Evolutionary conservation across 192 early-diverging fungal species (phyloP).

Genomic region (Coemansia sp.): DNA sequence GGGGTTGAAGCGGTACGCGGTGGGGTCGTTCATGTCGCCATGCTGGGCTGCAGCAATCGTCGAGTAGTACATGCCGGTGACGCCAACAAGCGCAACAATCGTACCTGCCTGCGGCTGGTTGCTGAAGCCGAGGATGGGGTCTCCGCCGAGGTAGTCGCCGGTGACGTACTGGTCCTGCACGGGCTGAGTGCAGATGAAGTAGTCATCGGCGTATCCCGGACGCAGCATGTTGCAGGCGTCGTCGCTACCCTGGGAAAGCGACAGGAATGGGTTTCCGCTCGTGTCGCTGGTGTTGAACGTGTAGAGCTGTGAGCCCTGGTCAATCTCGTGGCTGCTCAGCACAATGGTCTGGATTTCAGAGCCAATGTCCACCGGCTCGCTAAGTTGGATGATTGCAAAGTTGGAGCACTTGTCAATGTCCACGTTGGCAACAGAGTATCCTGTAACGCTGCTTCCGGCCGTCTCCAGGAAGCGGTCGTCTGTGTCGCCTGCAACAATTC

Average conservation of each 20-base stretch:
- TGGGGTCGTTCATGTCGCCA: constrained; percentile 28
- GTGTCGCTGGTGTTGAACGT: constrained; percentile 32
- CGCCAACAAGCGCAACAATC: constrained; percentile 34
- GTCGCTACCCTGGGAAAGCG: constrained; percentile 18
- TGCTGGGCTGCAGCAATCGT: constrained; percentile 17
- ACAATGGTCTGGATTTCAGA: constrained; percentile 21
- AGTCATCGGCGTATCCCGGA: constrained; percentile 14
- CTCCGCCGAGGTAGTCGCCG: constrained; percentile 40
- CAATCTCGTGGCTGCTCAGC: constrained; percentile 18
- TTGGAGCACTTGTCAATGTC: constrained; percentile 35
- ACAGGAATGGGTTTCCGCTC: constrained; percentile 20
- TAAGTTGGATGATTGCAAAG: constrained; percentile 39
- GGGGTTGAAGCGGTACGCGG: constrained; percentile 42
- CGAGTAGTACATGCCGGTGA: constrained; percentile 44
- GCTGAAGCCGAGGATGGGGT: constrained; percentile 45
- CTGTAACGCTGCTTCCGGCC: not conserved
- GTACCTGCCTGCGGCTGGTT: constrained; percentile 15
- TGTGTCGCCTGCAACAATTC: constrained; percentile 14
- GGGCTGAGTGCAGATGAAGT: constrained; percentile 40
- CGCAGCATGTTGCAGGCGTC: constrained; percentile 19
- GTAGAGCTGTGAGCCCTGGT: constrained; percentile 7
- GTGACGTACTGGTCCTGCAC: constrained; percentile 32
- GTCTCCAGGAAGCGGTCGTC: constrained; percentile 28
- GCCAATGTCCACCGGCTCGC: constrained; percentile 15
- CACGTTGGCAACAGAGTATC: constrained; percentile 17